Evolutionary conservation across 2,329 filamentous ascomycete species (phyloP), one percentile per base, ranked within the genome.

Genomic region (Emmonsia crescens): DNA sequence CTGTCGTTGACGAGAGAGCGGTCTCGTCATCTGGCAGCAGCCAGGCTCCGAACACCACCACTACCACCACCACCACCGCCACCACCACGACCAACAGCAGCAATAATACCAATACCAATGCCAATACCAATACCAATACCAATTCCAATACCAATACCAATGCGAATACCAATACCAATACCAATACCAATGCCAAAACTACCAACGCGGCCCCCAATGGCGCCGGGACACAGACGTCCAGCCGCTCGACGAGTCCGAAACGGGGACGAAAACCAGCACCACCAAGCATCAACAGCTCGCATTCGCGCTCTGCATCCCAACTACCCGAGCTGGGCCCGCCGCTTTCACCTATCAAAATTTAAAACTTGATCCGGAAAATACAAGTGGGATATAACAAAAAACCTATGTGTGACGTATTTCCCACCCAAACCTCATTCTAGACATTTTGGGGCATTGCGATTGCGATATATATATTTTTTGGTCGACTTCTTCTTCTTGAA

Each of bases 1-100:
- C 57, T 4, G 19, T 64, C 62, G 12, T 55, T 40, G 80, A 85
- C 46, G 84, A 86, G 60, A 78, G 82, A 51, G 82, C 81, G 38
- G 70, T 84, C 14, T 87, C 86, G 3, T 88, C 86, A 5, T 87
- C 86, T 10, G 86, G 85, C 65, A 87, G 85, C 66, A 82, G 79
- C 73, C 83, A 84, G 67, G 78, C 78, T 54, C 67, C 54, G 16
- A 52, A 52, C 19, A 52, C 29, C 2, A 16, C 54, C 24, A 61
- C 80, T 9, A 48, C 21, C 2, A 48, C 21, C n/a, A 48, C 21
- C 9, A 27, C 9, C 1, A 42, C 16, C 12, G 19, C 16, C 3
- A 42, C 16, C 19, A 42, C 16, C 40, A 42, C 12, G 16, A 2
- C 33, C 33, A 44, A 4, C 42, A 44, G 6, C 6, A 44, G n/a